phyloP scores from a whole-genome alignment of 2,329 filamentous ascomycete species.

The Diaporthe helianthi region DNA sequence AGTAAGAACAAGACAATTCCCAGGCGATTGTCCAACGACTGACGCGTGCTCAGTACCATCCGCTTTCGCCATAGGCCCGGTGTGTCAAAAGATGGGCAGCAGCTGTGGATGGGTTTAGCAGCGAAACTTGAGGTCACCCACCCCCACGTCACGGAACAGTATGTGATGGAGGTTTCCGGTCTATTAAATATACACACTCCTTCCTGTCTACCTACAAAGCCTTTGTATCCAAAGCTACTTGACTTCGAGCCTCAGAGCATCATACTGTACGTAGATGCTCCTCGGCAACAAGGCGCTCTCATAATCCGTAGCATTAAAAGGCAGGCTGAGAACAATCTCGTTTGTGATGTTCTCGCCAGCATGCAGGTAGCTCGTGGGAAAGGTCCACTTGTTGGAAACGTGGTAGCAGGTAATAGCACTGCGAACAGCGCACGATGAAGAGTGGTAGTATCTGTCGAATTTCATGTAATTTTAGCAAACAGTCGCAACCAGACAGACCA shows the following conservation, averaged over 20 bases:
- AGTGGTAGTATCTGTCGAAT: slow-evolving; percentile 56
- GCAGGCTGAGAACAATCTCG: slow-evolving; percentile 62
- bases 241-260: slow-evolving; percentile 67
- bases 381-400: slow-evolving; percentile 64
- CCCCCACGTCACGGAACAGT: neutral
- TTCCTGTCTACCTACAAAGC: neutral
- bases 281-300: slow-evolving; percentile 63
- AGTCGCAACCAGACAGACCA: neutral
- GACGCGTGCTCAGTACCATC: neutral
- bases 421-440: slow-evolving; percentile 65
- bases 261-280: slow-evolving; percentile 69
- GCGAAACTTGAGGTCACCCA: neutral
- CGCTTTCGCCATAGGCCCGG: neutral
- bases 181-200: neutral
- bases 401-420: slow-evolving; percentile 69
- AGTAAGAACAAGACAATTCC: slow-evolving; percentile 36
- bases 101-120: slow-evolving; percentile 3
- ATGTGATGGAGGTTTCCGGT: neutral
- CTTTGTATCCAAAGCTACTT: slow-evolving; percentile 39
- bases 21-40: neutral
- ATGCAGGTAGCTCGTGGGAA: slow-evolving; percentile 56
- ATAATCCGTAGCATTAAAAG: slow-evolving; percentile 64
- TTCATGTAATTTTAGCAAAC: neutral
- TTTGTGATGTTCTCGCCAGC: slow-evolving; percentile 54
- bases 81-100: neutral